Base-by-base conservation (phyloP, 768 basidiomycete genomes). In the Heimioporus sp. region DNA sequence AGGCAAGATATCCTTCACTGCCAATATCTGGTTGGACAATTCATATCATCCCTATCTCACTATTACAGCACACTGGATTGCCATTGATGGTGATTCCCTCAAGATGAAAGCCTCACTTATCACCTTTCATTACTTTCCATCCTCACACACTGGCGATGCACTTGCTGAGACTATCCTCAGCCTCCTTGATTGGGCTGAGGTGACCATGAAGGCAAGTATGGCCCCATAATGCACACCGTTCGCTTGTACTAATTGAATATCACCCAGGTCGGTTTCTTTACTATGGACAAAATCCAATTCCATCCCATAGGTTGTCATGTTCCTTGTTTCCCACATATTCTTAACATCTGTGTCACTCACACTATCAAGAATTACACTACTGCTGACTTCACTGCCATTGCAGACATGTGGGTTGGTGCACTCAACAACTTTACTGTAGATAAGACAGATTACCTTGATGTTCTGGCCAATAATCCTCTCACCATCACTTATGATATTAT, bases 291-390 rank as follows among this genome's bases (percentile, higher is more conserved):
- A 47, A 54, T 58, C 6, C 15, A 28, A 2, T 60, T 62, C 13
- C 21, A 63, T 34, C 13, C 48, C 15, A 21, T 39, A 10, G 55
- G 62, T 19, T 15, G 24, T 21, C 38, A 39, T 4, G 50, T 63
- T 37, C 51, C 51, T 32, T 63, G 63, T 42, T 59, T 65, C 36
- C 59, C 61, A 0, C 59, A 65, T 24, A 48, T 65, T 28, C 51
- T 62, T 3, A 57, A 64, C 30, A 60, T 60, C 13, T 56, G 45
- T 34, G 37, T 17, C 2, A 41, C 49, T 19, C 61, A 58, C 37
- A 34, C 48, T 9, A 38, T 56, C n/a, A 34, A 40, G 9, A 34
- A 44, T 13, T 55, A 51, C 30, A 34, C 15, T 4, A 10, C 16
- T n/a, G 31, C 28, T 2, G 41, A 53, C 6, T 41, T 47, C 20